These are phyloP conservation scores for Candida glaebosa DNA, from an alignment of 805 yeast genomes.

Conservation along the genomic window DNA sequence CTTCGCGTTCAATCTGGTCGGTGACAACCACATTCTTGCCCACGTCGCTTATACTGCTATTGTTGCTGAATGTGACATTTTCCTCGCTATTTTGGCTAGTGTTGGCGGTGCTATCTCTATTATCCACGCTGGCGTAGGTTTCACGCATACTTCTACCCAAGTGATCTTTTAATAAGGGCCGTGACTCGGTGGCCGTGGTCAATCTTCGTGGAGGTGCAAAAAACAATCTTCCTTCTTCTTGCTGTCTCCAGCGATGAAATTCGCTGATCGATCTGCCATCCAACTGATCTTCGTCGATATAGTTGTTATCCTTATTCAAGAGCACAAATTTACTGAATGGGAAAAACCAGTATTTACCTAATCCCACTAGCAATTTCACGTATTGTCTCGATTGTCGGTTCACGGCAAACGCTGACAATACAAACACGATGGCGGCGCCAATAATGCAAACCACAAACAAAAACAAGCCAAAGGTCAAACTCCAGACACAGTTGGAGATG, in stretches of 20 bases:
- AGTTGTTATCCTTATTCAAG: slow-evolving; percentile 72
- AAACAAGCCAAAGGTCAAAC: slow-evolving; percentile 65
- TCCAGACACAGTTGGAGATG: slow-evolving; percentile 72
- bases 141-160: slow-evolving; percentile 39
- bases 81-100: neutral
- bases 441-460: slow-evolving; percentile 51
- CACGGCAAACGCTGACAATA: slow-evolving; percentile 39
- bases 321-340: slow-evolving; percentile 93
- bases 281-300: slow-evolving; percentile 80
- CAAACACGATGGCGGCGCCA: slow-evolving; percentile 45
- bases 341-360: slow-evolving; percentile 68
- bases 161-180: slow-evolving; percentile 41
- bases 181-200: slow-evolving; percentile 29
- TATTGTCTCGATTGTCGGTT: slow-evolving; percentile 57
- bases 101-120: slow-evolving; percentile 8
- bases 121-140: slow-evolving; percentile 30
- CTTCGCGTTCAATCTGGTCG: slow-evolving; percentile 17
- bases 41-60: slow-evolving; percentile 8
- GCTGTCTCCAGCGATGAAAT: slow-evolving; percentile 82
- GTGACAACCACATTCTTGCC: slow-evolving; percentile 16
- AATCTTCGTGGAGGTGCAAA: slow-evolving; percentile 63
- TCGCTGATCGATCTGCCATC: slow-evolving; percentile 85
- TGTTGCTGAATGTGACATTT: slow-evolving; percentile 24
- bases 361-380: slow-evolving; percentile 52
- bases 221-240: slow-evolving; percentile 72